phyloP scores from a whole-genome alignment of 106 monocot genomes.

The Alisma plantagoaquatica region DNA sequence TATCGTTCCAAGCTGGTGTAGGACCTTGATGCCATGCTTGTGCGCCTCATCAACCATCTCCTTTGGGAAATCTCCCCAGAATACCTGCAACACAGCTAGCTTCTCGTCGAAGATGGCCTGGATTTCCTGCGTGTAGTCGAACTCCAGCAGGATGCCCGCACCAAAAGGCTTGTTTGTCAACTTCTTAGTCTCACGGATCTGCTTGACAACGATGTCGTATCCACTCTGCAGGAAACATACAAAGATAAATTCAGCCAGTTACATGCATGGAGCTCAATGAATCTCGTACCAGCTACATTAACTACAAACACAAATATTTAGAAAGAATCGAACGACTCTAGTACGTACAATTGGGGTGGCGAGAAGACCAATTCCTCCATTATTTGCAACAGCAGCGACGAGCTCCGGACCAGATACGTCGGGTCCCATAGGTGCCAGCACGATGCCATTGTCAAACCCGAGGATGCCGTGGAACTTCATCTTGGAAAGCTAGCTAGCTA shows the following conservation, averaged over 20 bases:
- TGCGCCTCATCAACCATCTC: constrained; percentile 68
- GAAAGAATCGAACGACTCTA: no score
- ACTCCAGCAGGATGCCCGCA: constrained; percentile 44
- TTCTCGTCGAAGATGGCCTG: no score
- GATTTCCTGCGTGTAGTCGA: constrained; percentile 54
- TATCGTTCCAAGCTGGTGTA: constrained; percentile 67
- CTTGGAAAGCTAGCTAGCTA: no score
- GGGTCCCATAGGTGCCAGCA: background rate
- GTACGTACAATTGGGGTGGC: background rate
- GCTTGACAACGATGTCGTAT: background rate
- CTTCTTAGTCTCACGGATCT: background rate
- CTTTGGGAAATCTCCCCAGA: constrained; percentile 64
- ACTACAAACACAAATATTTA: no score
- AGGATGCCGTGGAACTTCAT: background rate
- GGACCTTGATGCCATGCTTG: constrained; percentile 52
- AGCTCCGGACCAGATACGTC: background rate
- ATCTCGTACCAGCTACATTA: no score
- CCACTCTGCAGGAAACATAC: no score
- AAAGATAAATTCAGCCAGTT: no score
- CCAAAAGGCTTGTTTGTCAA: constrained; percentile 71
- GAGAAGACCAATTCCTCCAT: background rate
- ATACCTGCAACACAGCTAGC: constrained; percentile 54
- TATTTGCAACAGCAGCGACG: background rate
- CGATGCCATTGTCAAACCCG: no score
- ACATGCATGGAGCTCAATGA: no score